Base-by-base conservation (phyloP, 1,284 basidiomycete genomes). In the Cryptococcus jaspeensis region DNA sequence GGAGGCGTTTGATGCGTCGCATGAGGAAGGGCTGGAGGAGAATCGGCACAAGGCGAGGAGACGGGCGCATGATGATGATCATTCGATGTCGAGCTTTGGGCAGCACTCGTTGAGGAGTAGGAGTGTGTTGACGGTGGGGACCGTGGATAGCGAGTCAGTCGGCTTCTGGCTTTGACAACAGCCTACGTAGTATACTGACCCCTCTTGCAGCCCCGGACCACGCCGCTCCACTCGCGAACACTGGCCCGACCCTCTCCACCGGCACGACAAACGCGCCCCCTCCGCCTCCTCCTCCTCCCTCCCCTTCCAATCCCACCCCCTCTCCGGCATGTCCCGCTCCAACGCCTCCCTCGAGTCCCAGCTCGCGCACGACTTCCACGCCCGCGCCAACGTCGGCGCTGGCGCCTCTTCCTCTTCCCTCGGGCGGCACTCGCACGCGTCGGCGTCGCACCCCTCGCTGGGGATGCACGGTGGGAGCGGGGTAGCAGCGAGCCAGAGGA, bases 61-160 rank as follows among this genome's bases (percentile, higher is more conserved):
- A 70, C 82, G 87, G 70, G 88, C 90, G 67, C 87, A 84, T 63
- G 90, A 92, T 73, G 90, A 92, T 73, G 90, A 92, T 74, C 89
- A 90, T 75, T 92, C 90, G 42, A 88, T 89, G 83, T 90, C 89
- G 54, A 91, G 89, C 36, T 89, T 89, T 40, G 90, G 91, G 65
- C 80, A 90, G 32, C 85, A 86, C 63, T 89, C 87, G 64, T 80
- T 87, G 52, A 59, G 62, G 54, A 74, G 69, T 52, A 58, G 74
- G 22, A 73, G 72, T 61, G 62, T 67, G 9, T 53, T 76, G 43
- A 74, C 72, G 0, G 63, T 77, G 13, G 73, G 67, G 1, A 77
- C 75, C 0, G 60, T 78, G 16, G 76, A 78, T 52, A 74, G 72
- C 67, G 76, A 78, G 73, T 72, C 52, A 72, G 73, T 74, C 23